Base-by-base conservation (phyloP, 2,329 filamentous ascomycete species). In the Botryotinia calthae region DNA sequence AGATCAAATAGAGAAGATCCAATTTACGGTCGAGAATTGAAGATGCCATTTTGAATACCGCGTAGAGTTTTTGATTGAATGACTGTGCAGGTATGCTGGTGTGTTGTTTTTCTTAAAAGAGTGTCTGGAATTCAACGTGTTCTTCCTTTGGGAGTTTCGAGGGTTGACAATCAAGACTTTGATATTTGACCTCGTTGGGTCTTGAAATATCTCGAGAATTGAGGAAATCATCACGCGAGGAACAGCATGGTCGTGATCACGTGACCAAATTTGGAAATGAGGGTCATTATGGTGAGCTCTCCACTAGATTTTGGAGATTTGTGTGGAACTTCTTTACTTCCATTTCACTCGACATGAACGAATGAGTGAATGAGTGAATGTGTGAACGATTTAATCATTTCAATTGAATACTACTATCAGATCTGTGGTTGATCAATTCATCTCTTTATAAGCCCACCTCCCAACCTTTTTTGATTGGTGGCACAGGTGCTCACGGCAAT, bases 401-500 rank as follows among this genome's bases (percentile, higher is more conserved):
- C 46, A n/a, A 51, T 51, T 25, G 22, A 51, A 25, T 48, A 48
- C 25, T 25, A 12, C 4, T 10, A 48, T 4, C 7, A 7, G 37
- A 37, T 37, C 37, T 1, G 8, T 37, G 25, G 22, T 48, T 20
- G 12, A 37, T 61, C 0, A 3, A 16, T 51, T 28, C 20, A 9
- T 48, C 12, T 37, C 9, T 16, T 63, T n/a, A 2, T 16, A 31
- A 37, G 37, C 37, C 37, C 37, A 37, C 37, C 37, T 37, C 37
- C 8, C 7, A 37, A 7, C 37, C 37, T 8, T 37, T 37, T 37
- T 37, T 37, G 6, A 16, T 87, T 61, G 85, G 86, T 42, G 86
- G 83, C 5, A 87, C 86, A 0, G 86, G 86, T 5, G 86, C 86
- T 56, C 86, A 87, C 77, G 85, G 86, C 22, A 82, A 84, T 22